Conservation (phyloP, 345 rosid genomes). For the Tarenaya hassleriana region DNA sequence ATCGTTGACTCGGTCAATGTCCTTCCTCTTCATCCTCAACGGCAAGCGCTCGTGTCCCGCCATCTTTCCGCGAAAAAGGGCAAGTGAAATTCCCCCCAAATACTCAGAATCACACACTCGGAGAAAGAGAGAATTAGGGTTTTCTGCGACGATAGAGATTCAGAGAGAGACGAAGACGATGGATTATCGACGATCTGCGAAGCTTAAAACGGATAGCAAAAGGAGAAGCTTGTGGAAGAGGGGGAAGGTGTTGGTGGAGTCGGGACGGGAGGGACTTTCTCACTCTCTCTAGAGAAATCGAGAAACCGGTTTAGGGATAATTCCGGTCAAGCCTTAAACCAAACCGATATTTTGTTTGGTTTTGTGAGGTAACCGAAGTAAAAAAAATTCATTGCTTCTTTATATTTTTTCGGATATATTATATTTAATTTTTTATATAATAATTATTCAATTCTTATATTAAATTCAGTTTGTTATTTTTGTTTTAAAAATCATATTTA, state of each 20-base stretch:
- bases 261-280: constrained; percentile 13
- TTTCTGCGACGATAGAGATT: not conserved
- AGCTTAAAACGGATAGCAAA: constrained; percentile 4
- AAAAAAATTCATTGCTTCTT: no score
- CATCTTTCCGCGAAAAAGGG: not conserved
- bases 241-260: no score
- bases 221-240: not conserved
- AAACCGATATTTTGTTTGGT: no score
- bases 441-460: no score
- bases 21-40: constrained; percentile 43
- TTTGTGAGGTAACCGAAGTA: no score
- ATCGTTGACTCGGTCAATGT: constrained; percentile 54
- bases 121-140: constrained; percentile 1
- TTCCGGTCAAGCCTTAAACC: not conserved
- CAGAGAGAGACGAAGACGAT: not conserved
- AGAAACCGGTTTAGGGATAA: not conserved
- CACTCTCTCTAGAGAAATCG: constrained; percentile 22
- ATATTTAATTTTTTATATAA: no score
- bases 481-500: no score
- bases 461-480: no score
- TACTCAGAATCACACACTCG: not conserved
- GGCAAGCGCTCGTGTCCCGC: constrained; percentile 18
- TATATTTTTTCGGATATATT: no score
- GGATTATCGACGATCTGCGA: not conserved
- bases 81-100: not conserved